Evolutionary conservation across 2,329 filamentous ascomycete genomes (phyloP).

Genomic region (Magnaporthiopsis poae): DNA sequence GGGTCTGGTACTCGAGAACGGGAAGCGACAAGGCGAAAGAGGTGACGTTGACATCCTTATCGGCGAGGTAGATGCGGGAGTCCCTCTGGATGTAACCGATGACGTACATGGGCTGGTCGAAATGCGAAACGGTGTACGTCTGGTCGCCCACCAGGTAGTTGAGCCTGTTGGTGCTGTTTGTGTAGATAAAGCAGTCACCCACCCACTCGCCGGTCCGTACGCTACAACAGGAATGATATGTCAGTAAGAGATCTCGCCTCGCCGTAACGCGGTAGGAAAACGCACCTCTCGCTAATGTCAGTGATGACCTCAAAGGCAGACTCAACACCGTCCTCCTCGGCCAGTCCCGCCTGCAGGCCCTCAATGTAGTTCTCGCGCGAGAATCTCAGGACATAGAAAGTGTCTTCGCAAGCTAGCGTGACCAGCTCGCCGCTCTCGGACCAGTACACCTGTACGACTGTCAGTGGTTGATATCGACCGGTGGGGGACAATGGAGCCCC

Average conservation of each 20-base stretch:
- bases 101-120: constrained; percentile 89
- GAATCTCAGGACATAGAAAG: constrained; percentile 87
- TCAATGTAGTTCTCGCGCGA: constrained; percentile 81
- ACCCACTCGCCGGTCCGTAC: constrained; percentile 96
- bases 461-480: constrained; percentile 6
- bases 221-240: constrained; percentile 29
- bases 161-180: constrained; percentile 87
- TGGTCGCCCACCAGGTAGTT: constrained; percentile 98
- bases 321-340: constrained; percentile 87
- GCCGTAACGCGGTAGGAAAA: background rate
- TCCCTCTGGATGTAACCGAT: constrained; percentile 92
- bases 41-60: constrained; percentile 88
- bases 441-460: constrained; percentile 67
- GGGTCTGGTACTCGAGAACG: constrained; percentile 91
- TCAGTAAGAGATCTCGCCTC: constrained; percentile 12
- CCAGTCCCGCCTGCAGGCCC: constrained; percentile 69
- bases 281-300: constrained; percentile 79
- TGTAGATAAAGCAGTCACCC: constrained; percentile 98
- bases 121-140: constrained; percentile 94
- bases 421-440: constrained; percentile 93
- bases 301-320: constrained; percentile 92
- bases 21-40: constrained; percentile 85
- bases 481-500: background rate
- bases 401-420: constrained; percentile 84
- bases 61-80: constrained; percentile 85